Conservation (phyloP, 2,329 filamentous ascomycete species). For the Aspergillus sp. region DNA sequence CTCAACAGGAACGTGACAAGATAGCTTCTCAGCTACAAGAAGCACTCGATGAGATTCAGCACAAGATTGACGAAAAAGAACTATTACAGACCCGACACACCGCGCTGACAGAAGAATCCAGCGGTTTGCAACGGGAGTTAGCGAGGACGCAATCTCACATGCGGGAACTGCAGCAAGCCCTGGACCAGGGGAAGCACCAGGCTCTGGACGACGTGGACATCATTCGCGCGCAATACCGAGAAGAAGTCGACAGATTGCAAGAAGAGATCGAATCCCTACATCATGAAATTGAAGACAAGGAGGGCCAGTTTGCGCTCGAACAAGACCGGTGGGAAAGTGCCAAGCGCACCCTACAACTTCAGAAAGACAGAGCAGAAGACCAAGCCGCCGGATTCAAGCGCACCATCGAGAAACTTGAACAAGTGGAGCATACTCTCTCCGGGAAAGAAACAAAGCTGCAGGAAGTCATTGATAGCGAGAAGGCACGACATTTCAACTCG, state of each 20-base stretch:
- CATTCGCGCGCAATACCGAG: constrained; percentile 55
- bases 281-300: constrained; percentile 66
- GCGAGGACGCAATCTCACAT: constrained; percentile 45
- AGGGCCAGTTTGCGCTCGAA: constrained; percentile 69
- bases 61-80: constrained; percentile 63
- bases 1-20: constrained; percentile 45
- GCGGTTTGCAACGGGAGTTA: constrained; percentile 65
- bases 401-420: constrained; percentile 68
- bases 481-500: constrained; percentile 69
- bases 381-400: constrained; percentile 66
- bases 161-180: constrained; percentile 49
- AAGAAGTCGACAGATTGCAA: constrained; percentile 55
- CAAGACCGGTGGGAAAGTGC: constrained; percentile 71
- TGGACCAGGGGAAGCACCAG: constrained; percentile 57
- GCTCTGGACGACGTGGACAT: constrained; percentile 62
- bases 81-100: constrained; percentile 69
- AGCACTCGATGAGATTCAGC: constrained; percentile 59
- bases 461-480: constrained; percentile 68
- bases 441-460: constrained; percentile 67
- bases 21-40: constrained; percentile 52
- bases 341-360: constrained; percentile 63
- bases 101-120: constrained; percentile 64
- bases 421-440: constrained; percentile 66
- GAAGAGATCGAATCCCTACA: constrained; percentile 62
- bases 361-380: constrained; percentile 66